Conservation (phyloP, 108 stramenopile genomes). For the Cyclotella choctawhatcheeana region DNA sequence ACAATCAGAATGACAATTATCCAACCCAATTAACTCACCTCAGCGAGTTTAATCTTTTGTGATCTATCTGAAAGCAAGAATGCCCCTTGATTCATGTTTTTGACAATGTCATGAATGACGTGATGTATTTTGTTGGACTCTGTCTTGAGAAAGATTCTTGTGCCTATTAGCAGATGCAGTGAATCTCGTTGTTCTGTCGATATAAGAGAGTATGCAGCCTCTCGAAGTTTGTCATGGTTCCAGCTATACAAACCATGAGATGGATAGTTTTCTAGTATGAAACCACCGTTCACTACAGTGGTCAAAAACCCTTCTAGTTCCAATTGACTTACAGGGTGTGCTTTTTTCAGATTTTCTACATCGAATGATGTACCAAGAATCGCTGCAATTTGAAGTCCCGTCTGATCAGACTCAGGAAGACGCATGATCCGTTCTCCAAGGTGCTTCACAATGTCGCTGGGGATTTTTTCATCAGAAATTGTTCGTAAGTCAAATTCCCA, state of each 20-base stretch:
- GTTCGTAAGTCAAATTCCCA: constrained; percentile 23
- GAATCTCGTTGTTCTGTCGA: neutral
- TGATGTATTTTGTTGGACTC: constrained; percentile 6
- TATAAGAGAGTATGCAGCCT: constrained; percentile 28
- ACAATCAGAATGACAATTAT: too few species aligned
- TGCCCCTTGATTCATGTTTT: neutral
- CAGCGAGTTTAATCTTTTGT: neutral
- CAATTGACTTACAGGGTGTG: neutral
- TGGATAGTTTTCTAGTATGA: constrained; percentile 10
- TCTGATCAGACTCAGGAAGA: neutral
- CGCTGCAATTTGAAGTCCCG: constrained; percentile 23
- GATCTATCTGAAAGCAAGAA: neutral
- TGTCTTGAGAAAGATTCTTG: constrained; percentile 8
- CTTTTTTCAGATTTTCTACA: constrained; percentile 7
- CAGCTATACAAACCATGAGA: neutral
- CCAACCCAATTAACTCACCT: too few species aligned
- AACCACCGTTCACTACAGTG: neutral
- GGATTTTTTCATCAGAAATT: constrained; percentile 13
- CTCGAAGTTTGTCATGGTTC: constrained; percentile 23
- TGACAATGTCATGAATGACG: constrained; percentile 9
- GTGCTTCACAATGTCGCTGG: constrained; percentile 21
- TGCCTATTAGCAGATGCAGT: constrained; percentile 23
- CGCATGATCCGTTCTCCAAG: constrained; percentile 10
- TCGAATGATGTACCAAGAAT: constrained; percentile 30
- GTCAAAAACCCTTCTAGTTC: constrained; percentile 4